Conservation (phyloP, 2,329 filamentous ascomycete genomes). For the Cordyceps cateniannulata region DNA sequence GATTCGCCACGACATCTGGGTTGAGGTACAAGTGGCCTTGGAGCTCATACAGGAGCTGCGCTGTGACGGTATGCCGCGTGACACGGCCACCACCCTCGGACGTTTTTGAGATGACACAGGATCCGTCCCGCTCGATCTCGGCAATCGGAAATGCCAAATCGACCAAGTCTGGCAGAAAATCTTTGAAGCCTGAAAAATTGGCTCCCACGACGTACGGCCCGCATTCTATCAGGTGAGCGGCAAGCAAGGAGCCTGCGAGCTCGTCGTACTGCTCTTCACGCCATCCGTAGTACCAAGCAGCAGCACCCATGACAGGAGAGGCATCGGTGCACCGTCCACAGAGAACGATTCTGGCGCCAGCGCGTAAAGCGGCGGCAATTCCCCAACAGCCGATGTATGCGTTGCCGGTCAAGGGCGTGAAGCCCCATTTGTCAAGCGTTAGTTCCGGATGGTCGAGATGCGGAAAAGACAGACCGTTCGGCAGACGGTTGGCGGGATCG, state of each 20-base stretch:
- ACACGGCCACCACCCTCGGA: constrained; percentile 36
- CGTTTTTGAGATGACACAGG: constrained; percentile 43
- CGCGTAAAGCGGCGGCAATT: neutral
- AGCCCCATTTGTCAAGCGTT: neutral
- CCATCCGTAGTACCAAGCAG: neutral
- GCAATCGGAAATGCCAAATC: constrained; percentile 42
- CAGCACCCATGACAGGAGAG: neutral
- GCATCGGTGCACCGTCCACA: neutral
- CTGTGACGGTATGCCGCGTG: constrained; percentile 29
- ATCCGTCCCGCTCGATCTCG: constrained; percentile 39
- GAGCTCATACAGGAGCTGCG: constrained; percentile 43
- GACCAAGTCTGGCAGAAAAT: constrained; percentile 17
- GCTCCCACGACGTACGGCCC: constrained; percentile 44
- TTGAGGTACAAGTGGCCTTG: constrained; percentile 43
- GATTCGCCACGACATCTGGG: constrained; percentile 38
- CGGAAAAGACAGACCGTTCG: neutral
- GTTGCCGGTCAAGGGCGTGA: neutral
- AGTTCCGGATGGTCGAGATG: neutral
- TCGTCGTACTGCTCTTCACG: constrained; percentile 31
- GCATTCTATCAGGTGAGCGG: constrained; percentile 46
- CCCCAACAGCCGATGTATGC: neutral
- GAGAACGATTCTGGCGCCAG: neutral
- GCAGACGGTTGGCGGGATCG: too few relatives aligned
- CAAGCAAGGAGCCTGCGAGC: constrained; percentile 42
- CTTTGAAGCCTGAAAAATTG: constrained; percentile 40